Base-by-base conservation (phyloP, 305 asterid species). In the Fraxinus velutina region DNA sequence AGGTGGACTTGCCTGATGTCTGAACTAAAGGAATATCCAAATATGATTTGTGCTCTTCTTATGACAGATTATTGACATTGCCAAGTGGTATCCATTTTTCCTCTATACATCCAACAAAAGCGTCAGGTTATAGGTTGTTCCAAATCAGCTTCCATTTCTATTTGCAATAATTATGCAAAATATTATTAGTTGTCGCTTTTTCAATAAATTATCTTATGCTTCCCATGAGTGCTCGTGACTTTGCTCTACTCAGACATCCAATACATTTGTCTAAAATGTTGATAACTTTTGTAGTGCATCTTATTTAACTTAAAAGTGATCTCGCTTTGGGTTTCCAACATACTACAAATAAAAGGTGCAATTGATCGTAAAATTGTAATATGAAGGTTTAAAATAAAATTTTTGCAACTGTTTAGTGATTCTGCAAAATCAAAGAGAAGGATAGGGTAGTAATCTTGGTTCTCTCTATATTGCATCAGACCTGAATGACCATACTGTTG, bases 61-160 rank as follows among this genome's bases (percentile, higher is more conserved):
- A 27, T n/a, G 55, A 27, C n/a, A 6, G 64, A 76, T 70, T 68
- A 15, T 10, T 34, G 30, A 10, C 30, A 15, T 21, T 1, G 72
- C 21, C 47, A 9, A n/a, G 10, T 77, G 7, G 22, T 60, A 12
- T 62, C 1, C 15, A 15, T 24, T 30, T 27, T 19, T 5, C 8
- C 70, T 21, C 70, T 30, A 7, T 34, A 6, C 37, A 32, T 47
- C 70, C 1, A 29, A 21, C 60, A 12, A 55, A 13, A 39, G 75
- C 70, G 42, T 71, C 33, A 62, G 15, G 6, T 62, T 52, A 12
- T 68, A 74, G 73, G 55, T 77, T 73, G 78, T 17, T 73, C 47
- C 73, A 39, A 70, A 29, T 52, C 78, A 79, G 82, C 74, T 42
- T 79, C 74, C 36, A 44, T 73, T 13, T 36, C 15, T 34, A 5